phyloP scores from a whole-genome alignment of 345 rosid genomes.

The Ricinus communis region DNA sequence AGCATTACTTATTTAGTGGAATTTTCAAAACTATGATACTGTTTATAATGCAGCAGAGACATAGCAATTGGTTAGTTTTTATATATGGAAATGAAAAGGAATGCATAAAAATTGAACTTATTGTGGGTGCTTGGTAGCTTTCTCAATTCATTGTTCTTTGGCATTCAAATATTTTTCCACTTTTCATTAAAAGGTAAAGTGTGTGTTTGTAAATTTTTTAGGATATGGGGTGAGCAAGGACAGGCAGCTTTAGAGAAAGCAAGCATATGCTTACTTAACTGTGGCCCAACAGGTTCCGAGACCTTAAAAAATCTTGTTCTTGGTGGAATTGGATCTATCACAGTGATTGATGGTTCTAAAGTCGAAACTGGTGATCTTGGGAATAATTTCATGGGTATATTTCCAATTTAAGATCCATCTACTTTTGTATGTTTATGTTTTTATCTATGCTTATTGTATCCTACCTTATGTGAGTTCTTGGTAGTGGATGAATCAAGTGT shows the following conservation, averaged over 20 bases:
- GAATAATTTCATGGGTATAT: conserved; percentile 89
- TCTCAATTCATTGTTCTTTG: not conserved
- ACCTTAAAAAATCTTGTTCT: conserved; percentile 95
- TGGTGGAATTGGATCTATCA: conserved; percentile 92
- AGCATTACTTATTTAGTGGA: too few relatives aligned
- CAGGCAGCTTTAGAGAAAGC: conserved; percentile 85
- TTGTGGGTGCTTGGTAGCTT: not conserved
- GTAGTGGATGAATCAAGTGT: conserved; percentile 76
- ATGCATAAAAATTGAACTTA: not conserved
- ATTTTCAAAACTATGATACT: too few relatives aligned
- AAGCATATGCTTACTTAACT: conserved; percentile 88
- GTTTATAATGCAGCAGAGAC: too few relatives aligned
- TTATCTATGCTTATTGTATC: not conserved
- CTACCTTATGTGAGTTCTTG: conserved; percentile 16
- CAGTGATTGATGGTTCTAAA: conserved; percentile 88
- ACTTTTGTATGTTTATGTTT: conserved; percentile 1
- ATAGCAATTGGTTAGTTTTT: too few relatives aligned
- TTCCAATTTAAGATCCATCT: not conserved
- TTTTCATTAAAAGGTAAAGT: not conserved
- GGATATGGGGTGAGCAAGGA: conserved; percentile 99
- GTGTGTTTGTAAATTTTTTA: conserved; percentile 21
- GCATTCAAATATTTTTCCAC: not conserved
- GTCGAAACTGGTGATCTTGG: conserved; percentile 92
- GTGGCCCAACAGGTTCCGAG: conserved; percentile 98
- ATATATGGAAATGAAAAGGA: too few relatives aligned